These are phyloP conservation scores for Xylariaceae sp. DNA, from an alignment of 2,329 filamentous ascomycete species.

Conservation along the genomic window DNA sequence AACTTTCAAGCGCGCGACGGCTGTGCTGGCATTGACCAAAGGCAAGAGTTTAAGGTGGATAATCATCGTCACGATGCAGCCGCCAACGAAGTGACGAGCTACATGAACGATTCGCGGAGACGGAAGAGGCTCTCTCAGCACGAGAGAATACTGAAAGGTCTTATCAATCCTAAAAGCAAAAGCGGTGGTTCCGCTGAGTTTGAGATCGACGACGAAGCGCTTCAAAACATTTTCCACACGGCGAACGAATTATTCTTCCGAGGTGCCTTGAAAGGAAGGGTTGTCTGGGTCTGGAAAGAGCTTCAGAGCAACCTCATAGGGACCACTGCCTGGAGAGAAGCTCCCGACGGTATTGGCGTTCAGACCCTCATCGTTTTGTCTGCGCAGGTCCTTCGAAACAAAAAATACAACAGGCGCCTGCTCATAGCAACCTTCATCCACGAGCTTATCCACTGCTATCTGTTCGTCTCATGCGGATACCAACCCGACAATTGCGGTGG, in stretches of 20 bases:
- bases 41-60: slow-evolving; percentile 35
- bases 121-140: slow-evolving; percentile 50
- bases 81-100: slow-evolving; percentile 46
- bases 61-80: slow-evolving; percentile 50
- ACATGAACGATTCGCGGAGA: slow-evolving; percentile 45
- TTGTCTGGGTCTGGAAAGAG: slow-evolving; percentile 62
- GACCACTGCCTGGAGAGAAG: slow-evolving; percentile 57
- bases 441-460: slow-evolving; percentile 65
- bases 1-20: not conserved
- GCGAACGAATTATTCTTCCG: slow-evolving; percentile 63
- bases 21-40: slow-evolving; percentile 26
- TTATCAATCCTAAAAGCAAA: slow-evolving; percentile 50
- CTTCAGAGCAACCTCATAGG: slow-evolving; percentile 59
- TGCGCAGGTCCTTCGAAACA: slow-evolving; percentile 54
- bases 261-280: slow-evolving; percentile 53
- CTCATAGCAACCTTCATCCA: slow-evolving; percentile 65
- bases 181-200: slow-evolving; percentile 39
- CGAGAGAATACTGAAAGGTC: slow-evolving; percentile 55
- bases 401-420: slow-evolving; percentile 56
- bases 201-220: slow-evolving; percentile 54
- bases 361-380: slow-evolving; percentile 64
- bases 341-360: slow-evolving; percentile 47
- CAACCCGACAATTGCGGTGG: slow-evolving; percentile 54
- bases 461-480: slow-evolving; percentile 62
- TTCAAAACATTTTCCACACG: slow-evolving; percentile 58